Evolutionary conservation across 148 eudicot genomes (phyloP), one percentile per base, ranked within the genome.

Genomic region (Cornus florida): DNA sequence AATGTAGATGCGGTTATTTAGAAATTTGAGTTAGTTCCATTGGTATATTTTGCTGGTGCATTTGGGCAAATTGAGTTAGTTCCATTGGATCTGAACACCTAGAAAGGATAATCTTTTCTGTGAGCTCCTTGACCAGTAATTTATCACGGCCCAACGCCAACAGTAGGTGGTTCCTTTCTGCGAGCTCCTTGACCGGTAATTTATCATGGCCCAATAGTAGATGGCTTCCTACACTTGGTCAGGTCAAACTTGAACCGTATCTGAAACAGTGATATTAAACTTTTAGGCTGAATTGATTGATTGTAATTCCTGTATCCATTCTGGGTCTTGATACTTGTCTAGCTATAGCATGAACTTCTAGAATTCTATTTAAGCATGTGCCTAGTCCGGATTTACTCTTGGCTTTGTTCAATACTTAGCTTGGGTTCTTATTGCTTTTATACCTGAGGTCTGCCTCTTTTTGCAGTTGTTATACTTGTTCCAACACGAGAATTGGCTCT

Each of bases 401-500:
- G 32, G 32, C 11, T 64, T 76, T 70, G 48, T 66, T 72, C 46
- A 59, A 12, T 80, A 43, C 48, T 9, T 69, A n/a, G 24, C 66
- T 74, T 33, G 39, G 73, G 38, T 66, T 53, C 14, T 56, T 60
- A 64, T 46, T 12, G 38, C 31, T 19, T 41, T 20, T 56, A 67
- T 80, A 73, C 38, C 71, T 75, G 65, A 70, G 35, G 14, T 20
- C 8, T 65, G 38, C 66, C 46, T 24, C 75, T 56, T 5, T 59
- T 11, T 78, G 84, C 95, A 92, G 98, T 82, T 86, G 92, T 91
- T 75, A 94, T 94, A 72, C 91, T 94, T 73, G 98, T 92, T 75
- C 98, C 98, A 57, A 92, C 97, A 9, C 84, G 98, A 86, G 98
- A 94, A 80, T 80, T 94, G 86, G 98, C 98, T 65, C 92, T 94